Percentiles rank a stretch among this genome's conserved stretches.
Conservation (phyloP, 2,329 filamentous ascomycete species). For the Neopestalotiopsis clavispora region DNA sequence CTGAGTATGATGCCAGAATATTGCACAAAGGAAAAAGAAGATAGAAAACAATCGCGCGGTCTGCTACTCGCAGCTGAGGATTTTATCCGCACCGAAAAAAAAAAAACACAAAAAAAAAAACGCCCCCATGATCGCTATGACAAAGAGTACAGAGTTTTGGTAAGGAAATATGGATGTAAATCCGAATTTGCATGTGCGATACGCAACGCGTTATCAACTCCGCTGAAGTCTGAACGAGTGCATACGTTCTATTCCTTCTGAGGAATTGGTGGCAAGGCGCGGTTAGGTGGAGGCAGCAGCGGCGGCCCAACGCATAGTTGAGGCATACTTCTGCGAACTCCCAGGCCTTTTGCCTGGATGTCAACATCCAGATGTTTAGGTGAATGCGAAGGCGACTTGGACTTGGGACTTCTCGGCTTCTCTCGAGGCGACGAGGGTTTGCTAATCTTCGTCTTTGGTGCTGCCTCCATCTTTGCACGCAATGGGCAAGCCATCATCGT, state of each 20-base stretch:
- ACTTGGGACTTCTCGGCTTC: not conserved
- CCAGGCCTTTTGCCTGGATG: slow-evolving; percentile 13
- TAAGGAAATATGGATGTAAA: not conserved
- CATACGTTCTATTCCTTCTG: slow-evolving; percentile 17
- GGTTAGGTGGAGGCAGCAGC: slow-evolving; percentile 20
- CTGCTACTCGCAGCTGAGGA: not conserved
- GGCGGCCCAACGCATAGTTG: slow-evolving; percentile 23
- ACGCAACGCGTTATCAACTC: not conserved
- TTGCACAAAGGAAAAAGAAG: not conserved
- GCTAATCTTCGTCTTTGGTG: not conserved
- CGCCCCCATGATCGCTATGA: not conserved
- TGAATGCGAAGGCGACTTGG: slow-evolving; percentile 8
- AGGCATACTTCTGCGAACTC: slow-evolving; percentile 22
- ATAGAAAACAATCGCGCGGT: not conserved
- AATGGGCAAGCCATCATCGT: slow-evolving; percentile 7
- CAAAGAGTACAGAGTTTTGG: slow-evolving; percentile 9
- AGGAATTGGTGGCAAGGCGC: slow-evolving; percentile 24
- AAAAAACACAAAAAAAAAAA: too few relatives aligned
- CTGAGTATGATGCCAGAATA: slow-evolving; percentile 2
- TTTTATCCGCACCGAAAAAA: slow-evolving; percentile 13
- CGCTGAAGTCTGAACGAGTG: not conserved
- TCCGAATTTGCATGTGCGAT: not conserved
- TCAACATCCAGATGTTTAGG: slow-evolving; percentile 12
- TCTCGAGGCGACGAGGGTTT: not conserved
- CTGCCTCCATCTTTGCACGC: not conserved